These are phyloP conservation scores for Hericium erinaceus DNA, from an alignment of 768 basidiomycete species.

Conservation along the genomic window DNA sequence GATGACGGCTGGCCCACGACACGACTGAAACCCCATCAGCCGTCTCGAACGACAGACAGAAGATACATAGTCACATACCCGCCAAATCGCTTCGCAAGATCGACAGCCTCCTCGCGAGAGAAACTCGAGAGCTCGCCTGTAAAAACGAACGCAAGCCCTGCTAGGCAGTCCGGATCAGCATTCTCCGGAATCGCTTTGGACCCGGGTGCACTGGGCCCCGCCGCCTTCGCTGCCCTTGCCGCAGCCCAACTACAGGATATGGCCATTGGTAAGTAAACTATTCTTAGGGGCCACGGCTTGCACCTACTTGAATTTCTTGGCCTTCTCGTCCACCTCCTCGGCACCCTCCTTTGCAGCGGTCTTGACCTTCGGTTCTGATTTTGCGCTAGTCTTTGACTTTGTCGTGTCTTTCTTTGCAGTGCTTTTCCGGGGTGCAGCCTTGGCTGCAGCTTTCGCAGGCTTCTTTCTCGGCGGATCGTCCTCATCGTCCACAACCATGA, in stretches of 20 bases:
- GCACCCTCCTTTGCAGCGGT: constrained; percentile 5
- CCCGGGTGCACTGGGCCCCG: constrained; percentile 48
- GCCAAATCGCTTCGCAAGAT: constrained; percentile 87
- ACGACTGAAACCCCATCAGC: constrained; percentile 39
- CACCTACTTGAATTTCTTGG: constrained; percentile 30
- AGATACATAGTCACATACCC: constrained; percentile 45
- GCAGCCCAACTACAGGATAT: constrained; percentile 33
- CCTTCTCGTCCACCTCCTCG: constrained; percentile 14
- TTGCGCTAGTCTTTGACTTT: constrained; percentile 12
- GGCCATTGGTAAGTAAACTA: neutral
- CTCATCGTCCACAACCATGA: constrained; percentile 13
- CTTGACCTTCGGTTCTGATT: constrained; percentile 12
- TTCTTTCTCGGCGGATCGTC: constrained; percentile 11
- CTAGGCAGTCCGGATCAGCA: constrained; percentile 75
- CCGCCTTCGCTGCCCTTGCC: constrained; percentile 50
- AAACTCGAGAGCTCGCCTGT: constrained; percentile 88
- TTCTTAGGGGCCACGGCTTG: neutral
- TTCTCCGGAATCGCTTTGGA: constrained; percentile 54
- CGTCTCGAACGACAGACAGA: neutral
- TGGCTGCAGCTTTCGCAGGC: neutral
- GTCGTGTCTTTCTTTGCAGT: constrained; percentile 1
- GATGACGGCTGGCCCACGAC: constrained; percentile 83
- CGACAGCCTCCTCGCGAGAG: constrained; percentile 77
- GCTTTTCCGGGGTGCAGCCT: neutral
- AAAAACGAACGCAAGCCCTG: constrained; percentile 88